A percentile compares a stretch with the other conserved stretches of the same genome.
Conservation (phyloP, 805 yeast genomes). For the Ogataea polymorpha region DNA sequence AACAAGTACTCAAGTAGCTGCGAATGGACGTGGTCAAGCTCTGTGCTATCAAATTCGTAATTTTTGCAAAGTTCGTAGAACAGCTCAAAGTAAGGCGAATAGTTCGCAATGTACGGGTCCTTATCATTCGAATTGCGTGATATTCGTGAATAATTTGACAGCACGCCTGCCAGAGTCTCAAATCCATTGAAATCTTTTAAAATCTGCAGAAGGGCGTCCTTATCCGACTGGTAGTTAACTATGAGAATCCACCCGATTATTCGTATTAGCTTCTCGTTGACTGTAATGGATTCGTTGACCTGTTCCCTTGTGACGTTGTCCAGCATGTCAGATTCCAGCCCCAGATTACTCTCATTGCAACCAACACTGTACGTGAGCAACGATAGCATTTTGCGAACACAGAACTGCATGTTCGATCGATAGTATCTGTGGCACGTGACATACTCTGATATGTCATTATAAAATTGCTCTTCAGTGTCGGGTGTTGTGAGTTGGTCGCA, state of each 20-base stretch:
- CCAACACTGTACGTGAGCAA: conserved; percentile 35
- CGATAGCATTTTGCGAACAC: conserved; percentile 48
- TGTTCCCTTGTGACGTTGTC: conserved; percentile 17
- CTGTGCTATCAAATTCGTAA: conserved; percentile 41
- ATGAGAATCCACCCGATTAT: conserved; percentile 33
- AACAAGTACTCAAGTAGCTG: conserved; percentile 49
- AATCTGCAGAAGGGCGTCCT: conserved; percentile 36
- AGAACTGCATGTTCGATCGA: conserved; percentile 39
- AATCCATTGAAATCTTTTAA: conserved; percentile 54
- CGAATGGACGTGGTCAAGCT: conserved; percentile 40
- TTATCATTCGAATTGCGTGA: conserved; percentile 38
- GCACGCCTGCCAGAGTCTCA: conserved; percentile 34
- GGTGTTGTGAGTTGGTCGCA: conserved; percentile 20
- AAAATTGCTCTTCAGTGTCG: conserved; percentile 27
- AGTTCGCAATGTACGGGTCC: conserved; percentile 24
- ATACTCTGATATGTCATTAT: conserved; percentile 25
- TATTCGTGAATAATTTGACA: conserved; percentile 27
- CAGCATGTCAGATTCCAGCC: conserved; percentile 16
- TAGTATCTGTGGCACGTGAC: conserved; percentile 30
- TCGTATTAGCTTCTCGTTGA: conserved; percentile 31
- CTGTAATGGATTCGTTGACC: conserved; percentile 20
- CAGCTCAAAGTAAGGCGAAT: conserved; percentile 42
- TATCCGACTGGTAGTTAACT: conserved; percentile 22
- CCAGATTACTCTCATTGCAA: conserved; percentile 24
- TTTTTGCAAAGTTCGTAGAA: conserved; percentile 54